Evolutionary conservation across 176 grass and related monocot species (phyloP).

Genomic region (Triticum urartu): DNA sequence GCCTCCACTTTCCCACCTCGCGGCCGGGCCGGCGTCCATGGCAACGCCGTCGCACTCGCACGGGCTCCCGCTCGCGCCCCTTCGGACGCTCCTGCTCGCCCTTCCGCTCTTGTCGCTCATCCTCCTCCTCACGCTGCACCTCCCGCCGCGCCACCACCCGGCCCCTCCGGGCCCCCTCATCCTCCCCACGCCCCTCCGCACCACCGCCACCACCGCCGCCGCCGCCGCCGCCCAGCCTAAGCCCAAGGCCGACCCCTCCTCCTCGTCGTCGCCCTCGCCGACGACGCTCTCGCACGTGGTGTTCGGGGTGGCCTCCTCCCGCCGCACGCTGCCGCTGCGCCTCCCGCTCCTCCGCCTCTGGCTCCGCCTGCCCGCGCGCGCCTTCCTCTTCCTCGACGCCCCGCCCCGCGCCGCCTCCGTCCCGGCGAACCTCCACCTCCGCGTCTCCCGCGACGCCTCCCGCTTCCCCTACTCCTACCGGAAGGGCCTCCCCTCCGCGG

Average conservation of each 20-base stretch:
- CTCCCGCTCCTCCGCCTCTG: conserved; percentile 68
- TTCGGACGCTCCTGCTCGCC: conserved; percentile 16
- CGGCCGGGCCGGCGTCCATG: conserved; percentile 30
- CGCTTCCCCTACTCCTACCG: conserved; percentile 76
- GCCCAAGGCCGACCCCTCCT: not conserved
- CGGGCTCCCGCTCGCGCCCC: not conserved
- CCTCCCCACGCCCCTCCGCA: not conserved
- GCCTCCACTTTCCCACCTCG: not conserved
- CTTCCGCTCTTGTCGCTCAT: not conserved
- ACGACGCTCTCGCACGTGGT: conserved; percentile 67
- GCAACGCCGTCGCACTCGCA: conserved; percentile 11
- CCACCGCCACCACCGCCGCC: not conserved
- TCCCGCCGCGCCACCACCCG: not conserved
- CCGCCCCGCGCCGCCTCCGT: not conserved
- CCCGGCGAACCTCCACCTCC: conserved; percentile 28
- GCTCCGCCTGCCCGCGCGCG: conserved; percentile 55
- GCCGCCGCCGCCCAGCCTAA: not conserved
- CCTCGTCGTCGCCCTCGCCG: not conserved
- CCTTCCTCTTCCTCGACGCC: conserved; percentile 66
- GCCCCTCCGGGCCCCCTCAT: conserved; percentile 16
- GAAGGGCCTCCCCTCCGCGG: conserved; percentile 65
- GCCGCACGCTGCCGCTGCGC: conserved; percentile 44
- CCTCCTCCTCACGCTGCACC: conserved; percentile 25
- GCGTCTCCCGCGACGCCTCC: conserved; percentile 58
- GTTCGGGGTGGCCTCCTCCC: conserved; percentile 73